Base-by-base conservation (phyloP, 2,329 filamentous ascomycete genomes). In the Epicoccum sorghinum region DNA sequence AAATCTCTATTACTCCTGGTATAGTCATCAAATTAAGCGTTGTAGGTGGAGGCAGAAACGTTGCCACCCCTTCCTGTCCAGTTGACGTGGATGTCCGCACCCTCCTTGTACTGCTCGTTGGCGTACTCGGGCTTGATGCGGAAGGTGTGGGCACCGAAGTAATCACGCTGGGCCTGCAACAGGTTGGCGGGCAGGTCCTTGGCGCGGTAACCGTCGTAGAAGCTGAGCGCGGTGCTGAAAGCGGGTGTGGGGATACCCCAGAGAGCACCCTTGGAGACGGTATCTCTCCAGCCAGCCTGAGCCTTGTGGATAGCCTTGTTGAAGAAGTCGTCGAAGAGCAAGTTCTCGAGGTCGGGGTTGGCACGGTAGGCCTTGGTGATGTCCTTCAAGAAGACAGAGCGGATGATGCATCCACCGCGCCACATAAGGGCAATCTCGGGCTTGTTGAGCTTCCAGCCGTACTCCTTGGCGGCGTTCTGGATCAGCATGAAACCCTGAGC, bases 401-500 rank as follows among this genome's bases (percentile, higher is more conserved):
- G 93, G 82, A 99, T 99, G 73, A 99, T 99, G 86, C 95, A 99
- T 70, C 95, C 95, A 82, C 95, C 95, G 78, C 95, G 91, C 95
- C 95, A 99, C 95, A 99, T 99, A 76, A 99, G 89, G 70, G 95
- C 95, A 74, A 99, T 99, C 71, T 96, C 96, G 65, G 95, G 95
- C 89, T 98, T 98, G 89, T 99, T 97, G 69, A 99, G 89, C 86
- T 97, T 97, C 95, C 95, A 99, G 69, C 81, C 80, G 83, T 96
- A 99, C 79, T 98, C 91, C 80, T 89, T 92, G 79, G 93, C 95
- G 69, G 95, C 93, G 82, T 96, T 89, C 83, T 98, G 93, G 86
- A 99, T 98, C 75, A 99, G 86, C 93, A 98, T 98, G 87, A 99
- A 99, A 77, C 95, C 95, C 83, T 99, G 95, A 65, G 95, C 92